Base-by-base conservation (phyloP, 2,329 filamentous ascomycete species). In the Calonectria pseudoturangicola region DNA sequence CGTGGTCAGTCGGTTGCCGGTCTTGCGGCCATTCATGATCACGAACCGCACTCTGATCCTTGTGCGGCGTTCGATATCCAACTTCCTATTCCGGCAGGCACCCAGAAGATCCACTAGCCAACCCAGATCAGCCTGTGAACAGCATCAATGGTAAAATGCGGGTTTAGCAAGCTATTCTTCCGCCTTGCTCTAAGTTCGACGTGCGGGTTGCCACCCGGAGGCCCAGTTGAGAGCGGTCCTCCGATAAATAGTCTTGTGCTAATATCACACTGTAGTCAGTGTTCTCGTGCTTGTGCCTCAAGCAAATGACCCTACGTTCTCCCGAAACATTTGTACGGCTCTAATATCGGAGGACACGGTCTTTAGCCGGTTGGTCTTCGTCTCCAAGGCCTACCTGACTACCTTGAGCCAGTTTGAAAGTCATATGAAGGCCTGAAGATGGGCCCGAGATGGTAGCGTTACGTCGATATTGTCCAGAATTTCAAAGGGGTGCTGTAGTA, bases 21-120 rank as follows among this genome's bases (percentile, higher is more conserved):
- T 39, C 39, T n/a, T 8, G 33, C 39, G 33, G 39, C 33, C 39
- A 60, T 25, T 33, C 33, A 18, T 60, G 54, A 41, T 41, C 54
- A 60, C 54, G 27, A 21, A 16, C n/a, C 7, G 36, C 54, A 8
- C n/a, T 27, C 8, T 16, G 10, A 60, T 41, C 54, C 33, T 21
- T 41, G 33, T 36, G 2, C 21, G 25, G 33, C 21, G 54, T 43
- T 16, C 12, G 21, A 60, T 41, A 21, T 41, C n/a, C 8, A 9
- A 15, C 15, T 60, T 60, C 54, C 54, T 10, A 28, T 60, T 60
- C 10, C 13, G 54, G 54, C 54, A 60, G 21, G 54, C 39, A 36
- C 41, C 25, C 33, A 60, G n/a, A 36, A 60, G 21, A 60, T 39
- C 54, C 54, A 7, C 36, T 36, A n/a, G 39, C 21, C 54, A 25